Percentiles rank a stretch among this genome's conserved stretches.
phyloP scores from a whole-genome alignment of 371 early-diverging fungal genomes.

The Mortierella sp. region DNA sequence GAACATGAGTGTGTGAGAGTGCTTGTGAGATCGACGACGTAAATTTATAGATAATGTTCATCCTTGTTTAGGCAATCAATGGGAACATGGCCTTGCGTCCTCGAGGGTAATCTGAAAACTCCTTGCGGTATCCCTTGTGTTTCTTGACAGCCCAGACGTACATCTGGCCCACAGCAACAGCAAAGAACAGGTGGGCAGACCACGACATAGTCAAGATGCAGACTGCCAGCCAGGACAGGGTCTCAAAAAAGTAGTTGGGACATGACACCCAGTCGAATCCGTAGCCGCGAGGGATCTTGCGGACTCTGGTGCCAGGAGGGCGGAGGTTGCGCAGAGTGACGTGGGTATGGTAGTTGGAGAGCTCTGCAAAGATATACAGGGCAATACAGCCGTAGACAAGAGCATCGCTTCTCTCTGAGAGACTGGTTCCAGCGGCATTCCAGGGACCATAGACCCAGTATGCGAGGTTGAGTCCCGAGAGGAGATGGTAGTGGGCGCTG shows the following conservation, averaged over 20 bases:
- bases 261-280: constrained; percentile 93
- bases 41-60: too few species aligned
- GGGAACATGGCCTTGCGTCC: constrained; percentile 92
- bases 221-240: constrained; percentile 85
- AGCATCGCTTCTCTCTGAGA: constrained; percentile 65
- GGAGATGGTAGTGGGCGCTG: constrained; percentile 93
- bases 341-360: constrained; percentile 90
- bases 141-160: constrained; percentile 97
- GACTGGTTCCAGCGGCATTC: constrained; percentile 64
- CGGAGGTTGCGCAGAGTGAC: constrained; percentile 91
- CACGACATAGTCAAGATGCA: constrained; percentile 81
- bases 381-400: constrained; percentile 68
- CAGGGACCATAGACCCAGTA: constrained; percentile 87
- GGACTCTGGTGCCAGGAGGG: constrained; percentile 89
- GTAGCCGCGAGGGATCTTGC: constrained; percentile 93
- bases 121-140: constrained; percentile 90
- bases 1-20: too few species aligned
- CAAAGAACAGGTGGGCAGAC: constrained; percentile 82
- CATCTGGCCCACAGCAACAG: constrained; percentile 91
- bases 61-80: constrained; percentile 71
- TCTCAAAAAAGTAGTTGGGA: constrained; percentile 96
- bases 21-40: too few species aligned
- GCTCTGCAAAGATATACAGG: constrained; percentile 80
- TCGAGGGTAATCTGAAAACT: constrained; percentile 94
- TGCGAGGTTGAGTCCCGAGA: constrained; percentile 90